These are phyloP conservation scores for Boletellus deceptivus DNA, from an alignment of 1,284 basidiomycete species.

Conservation along the genomic window DNA sequence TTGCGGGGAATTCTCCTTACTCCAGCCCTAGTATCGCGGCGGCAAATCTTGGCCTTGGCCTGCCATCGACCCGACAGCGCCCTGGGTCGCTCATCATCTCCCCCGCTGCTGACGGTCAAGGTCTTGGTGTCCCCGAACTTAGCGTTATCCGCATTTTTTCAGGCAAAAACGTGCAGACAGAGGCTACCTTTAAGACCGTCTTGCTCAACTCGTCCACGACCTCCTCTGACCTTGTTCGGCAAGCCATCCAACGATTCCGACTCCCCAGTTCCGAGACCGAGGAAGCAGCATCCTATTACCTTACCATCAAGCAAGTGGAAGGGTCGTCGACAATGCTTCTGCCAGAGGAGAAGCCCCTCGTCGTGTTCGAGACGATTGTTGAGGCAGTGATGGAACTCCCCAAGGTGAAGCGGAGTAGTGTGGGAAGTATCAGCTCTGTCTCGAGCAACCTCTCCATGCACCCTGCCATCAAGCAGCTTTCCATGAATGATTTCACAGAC, in stretches of 20 bases:
- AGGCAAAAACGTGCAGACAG: slow-evolving; percentile 82
- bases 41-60: slow-evolving; percentile 46
- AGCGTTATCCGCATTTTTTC: slow-evolving; percentile 96
- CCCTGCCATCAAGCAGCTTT: slow-evolving; percentile 88
- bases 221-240: slow-evolving; percentile 79
- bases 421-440: slow-evolving; percentile 91
- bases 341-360: slow-evolving; percentile 76
- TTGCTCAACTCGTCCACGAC: slow-evolving; percentile 86
- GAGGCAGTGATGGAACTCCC: slow-evolving; percentile 77
- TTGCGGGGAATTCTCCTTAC: slow-evolving; percentile 50
- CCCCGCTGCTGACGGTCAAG: slow-evolving; percentile 54
- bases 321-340: slow-evolving; percentile 74
- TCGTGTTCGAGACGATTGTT: slow-evolving; percentile 82
- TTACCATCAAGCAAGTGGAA: slow-evolving; percentile 91
- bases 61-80: slow-evolving; percentile 53
- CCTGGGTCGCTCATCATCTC: slow-evolving; percentile 75
- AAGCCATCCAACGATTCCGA: slow-evolving; percentile 92
- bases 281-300: slow-evolving; percentile 66
- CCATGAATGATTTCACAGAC: slow-evolving; percentile 97
- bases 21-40: slow-evolving; percentile 34
- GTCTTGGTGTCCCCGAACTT: slow-evolving; percentile 74
- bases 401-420: slow-evolving; percentile 88
- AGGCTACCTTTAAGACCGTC: slow-evolving; percentile 98
- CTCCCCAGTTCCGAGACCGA: slow-evolving; percentile 63
- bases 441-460: slow-evolving; percentile 89